These are phyloP conservation scores for Melanogaster broomeanus DNA, from an alignment of 768 basidiomycete genomes.

Conservation along the genomic window DNA sequence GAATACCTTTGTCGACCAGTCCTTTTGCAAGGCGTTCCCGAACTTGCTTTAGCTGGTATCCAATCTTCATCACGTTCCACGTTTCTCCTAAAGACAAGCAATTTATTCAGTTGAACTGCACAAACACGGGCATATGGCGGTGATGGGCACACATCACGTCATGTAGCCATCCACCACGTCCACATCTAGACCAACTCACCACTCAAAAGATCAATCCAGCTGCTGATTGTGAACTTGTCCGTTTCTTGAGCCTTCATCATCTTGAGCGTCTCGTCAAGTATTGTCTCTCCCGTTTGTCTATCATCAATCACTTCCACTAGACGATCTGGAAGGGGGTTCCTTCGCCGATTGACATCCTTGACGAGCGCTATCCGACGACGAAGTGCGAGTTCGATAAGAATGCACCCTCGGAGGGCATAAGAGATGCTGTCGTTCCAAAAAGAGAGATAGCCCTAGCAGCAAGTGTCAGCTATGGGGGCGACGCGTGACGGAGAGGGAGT, in stretches of 20 bases:
- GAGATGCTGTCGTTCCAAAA: slow-evolving; percentile 99
- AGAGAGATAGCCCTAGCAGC: slow-evolving; percentile 80
- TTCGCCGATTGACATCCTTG: slow-evolving; percentile 72
- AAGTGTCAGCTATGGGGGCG: slow-evolving; percentile 10
- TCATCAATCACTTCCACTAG: slow-evolving; percentile 92
- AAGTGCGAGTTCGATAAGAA: slow-evolving; percentile 96
- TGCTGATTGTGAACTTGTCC: slow-evolving; percentile 65
- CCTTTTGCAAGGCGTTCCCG: slow-evolving; percentile 97
- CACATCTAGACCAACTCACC: slow-evolving; percentile 53
- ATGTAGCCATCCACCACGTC: neutral
- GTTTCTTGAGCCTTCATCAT: slow-evolving; percentile 86
- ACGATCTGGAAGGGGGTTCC: slow-evolving; percentile 77
- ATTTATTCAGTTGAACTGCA: neutral
- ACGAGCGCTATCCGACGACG: slow-evolving; percentile 91
- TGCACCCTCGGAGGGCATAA: slow-evolving; percentile 97
- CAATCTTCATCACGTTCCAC: slow-evolving; percentile 99
- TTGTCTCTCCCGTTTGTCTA: slow-evolving; percentile 91
- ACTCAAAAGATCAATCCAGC: slow-evolving; percentile 93
- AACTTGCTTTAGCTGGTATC: slow-evolving; percentile 98
- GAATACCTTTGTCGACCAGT: slow-evolving; percentile 96
- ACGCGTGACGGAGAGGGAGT: neutral
- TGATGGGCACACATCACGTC: neutral
- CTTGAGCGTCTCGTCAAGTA: slow-evolving; percentile 92
- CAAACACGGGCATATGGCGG: neutral
- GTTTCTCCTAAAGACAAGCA: slow-evolving; percentile 75